Conservation (phyloP, 23 red algal species). For the Gracilariopsis chorda region DNA sequence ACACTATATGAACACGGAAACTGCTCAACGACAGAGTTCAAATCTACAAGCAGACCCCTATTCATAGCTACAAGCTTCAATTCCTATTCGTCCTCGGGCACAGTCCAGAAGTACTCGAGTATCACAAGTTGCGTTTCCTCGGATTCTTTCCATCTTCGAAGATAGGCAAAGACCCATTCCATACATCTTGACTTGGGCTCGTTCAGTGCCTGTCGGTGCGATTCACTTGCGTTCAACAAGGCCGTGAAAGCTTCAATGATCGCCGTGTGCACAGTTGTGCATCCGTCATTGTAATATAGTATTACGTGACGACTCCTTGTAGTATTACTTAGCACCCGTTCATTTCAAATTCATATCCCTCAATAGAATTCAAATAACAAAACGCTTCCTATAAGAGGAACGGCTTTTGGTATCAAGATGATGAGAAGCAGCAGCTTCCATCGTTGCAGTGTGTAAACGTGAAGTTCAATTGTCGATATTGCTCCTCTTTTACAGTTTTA, state of each 20-base stretch:
- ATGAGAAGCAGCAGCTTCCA: too few species aligned
- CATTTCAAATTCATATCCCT: too few species aligned
- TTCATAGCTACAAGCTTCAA: background rate
- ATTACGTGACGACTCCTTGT: too few species aligned
- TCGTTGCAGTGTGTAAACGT: too few species aligned
- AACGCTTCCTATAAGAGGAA: too few species aligned
- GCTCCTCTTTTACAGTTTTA: too few species aligned
- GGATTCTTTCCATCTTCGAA: background rate
- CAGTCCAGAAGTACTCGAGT: conserved; percentile 10
- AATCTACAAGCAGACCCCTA: background rate
- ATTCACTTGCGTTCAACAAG: background rate
- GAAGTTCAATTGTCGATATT: too few species aligned
- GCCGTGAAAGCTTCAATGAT: background rate
- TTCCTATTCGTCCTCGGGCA: background rate
- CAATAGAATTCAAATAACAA: too few species aligned
- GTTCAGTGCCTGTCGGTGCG: background rate
- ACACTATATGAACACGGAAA: conserved; percentile 2
- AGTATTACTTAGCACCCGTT: too few species aligned
- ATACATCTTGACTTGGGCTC: background rate
- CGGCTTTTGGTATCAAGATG: too few species aligned
- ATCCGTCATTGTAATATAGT: background rate
- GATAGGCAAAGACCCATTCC: conserved; percentile 1
- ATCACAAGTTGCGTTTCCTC: background rate
- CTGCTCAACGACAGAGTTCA: background rate
- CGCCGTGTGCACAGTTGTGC: background rate